A percentile compares a stretch with the other conserved stretches of the same genome.
Evolutionary conservation across 139 green algal genomes (phyloP).

Genomic region (Tetraselmis chui): DNA sequence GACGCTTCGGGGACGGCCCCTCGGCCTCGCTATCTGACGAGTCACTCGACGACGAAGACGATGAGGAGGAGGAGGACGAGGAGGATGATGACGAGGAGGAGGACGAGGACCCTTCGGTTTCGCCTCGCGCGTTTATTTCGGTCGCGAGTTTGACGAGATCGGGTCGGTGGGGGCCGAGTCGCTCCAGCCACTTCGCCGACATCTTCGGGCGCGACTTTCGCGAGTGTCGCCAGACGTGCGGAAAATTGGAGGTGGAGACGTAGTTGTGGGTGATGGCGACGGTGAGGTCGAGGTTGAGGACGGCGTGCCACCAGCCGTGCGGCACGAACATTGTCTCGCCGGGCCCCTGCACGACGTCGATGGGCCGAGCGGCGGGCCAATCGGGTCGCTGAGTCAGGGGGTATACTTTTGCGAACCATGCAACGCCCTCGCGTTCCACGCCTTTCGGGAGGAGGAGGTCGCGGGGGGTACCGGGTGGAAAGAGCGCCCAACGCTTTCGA

Average conservation of each 20-base stretch:
- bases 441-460: slow-evolving; percentile 49
- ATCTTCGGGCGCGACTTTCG: slow-evolving; percentile 68
- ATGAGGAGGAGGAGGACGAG: slow-evolving; percentile 23
- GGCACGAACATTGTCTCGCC: slow-evolving; percentile 75
- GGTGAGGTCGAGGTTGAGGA: slow-evolving; percentile 71
- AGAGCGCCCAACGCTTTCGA: slow-evolving; percentile 76
- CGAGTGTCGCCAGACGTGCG: slow-evolving; percentile 55
- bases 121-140: slow-evolving; percentile 9
- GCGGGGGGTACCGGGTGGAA: slow-evolving; percentile 44
- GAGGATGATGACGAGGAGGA: slow-evolving; percentile 14
- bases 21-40: neutral
- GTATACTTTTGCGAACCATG: slow-evolving; percentile 70
- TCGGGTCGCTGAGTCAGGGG: slow-evolving; percentile 39
- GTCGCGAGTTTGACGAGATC: slow-evolving; percentile 53
- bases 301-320: slow-evolving; percentile 70
- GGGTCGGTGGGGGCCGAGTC: slow-evolving; percentile 37
- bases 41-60: neutral
- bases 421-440: slow-evolving; percentile 65
- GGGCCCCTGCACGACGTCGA: slow-evolving; percentile 45
- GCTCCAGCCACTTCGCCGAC: slow-evolving; percentile 50
- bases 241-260: slow-evolving; percentile 59
- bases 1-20: neutral
- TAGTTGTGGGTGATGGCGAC: slow-evolving; percentile 78
- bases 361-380: slow-evolving; percentile 44
- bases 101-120: slow-evolving; percentile 18